Evolutionary conservation across 2,329 filamentous ascomycete genomes (phyloP), one percentile per base, ranked within the genome.

Genomic region (Cladosporium austrohemisphaericum): DNA sequence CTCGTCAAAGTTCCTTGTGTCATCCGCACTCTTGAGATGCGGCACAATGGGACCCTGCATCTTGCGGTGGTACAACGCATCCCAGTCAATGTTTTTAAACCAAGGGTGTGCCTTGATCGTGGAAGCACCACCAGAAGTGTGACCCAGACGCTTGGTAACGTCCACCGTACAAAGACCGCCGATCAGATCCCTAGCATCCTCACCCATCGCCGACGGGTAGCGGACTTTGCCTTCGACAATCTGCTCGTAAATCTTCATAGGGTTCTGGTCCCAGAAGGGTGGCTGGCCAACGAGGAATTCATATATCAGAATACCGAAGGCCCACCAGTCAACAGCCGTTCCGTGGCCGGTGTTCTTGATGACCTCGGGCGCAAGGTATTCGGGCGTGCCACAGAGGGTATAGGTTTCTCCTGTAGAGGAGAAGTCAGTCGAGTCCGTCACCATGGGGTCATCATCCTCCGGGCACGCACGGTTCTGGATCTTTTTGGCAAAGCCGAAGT

Each of bases 201-300:
- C 65, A 14, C 84, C 86, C 65, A 90, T 81, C 38, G 75, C 75
- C 7, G 79, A 76, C 2, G 88, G 87, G 67, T 89, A 92, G 50
- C 82, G 74, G 53, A 92, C 79, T 26, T 85, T 84, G 60, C 86
- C 87, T 65, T 88, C 84, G 23, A 92, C 83, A 60, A 92, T 92
- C 71, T 77, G 80, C 66, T 89, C 88, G 70, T 92, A 92, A 51
- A 92, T 92, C 65, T 91, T 88, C 57, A 92, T 87, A 1, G 87
- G 87, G 57, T 90, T 92, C 56, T 88, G 83, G 63, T 91, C 84
- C 86, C 87, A 93, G 64, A 92, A 93, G 0, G 88, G 88, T 11
- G 88, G 88, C 62, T 91, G 90, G 22, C 88, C 88, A 8, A 88
- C 89, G 41, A 92, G 71, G 63, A 92, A 92, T 64, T 93, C 88